Evolutionary conservation across 257 asterid genomes (phyloP).

Genomic region (Scutellaria barbata): DNA sequence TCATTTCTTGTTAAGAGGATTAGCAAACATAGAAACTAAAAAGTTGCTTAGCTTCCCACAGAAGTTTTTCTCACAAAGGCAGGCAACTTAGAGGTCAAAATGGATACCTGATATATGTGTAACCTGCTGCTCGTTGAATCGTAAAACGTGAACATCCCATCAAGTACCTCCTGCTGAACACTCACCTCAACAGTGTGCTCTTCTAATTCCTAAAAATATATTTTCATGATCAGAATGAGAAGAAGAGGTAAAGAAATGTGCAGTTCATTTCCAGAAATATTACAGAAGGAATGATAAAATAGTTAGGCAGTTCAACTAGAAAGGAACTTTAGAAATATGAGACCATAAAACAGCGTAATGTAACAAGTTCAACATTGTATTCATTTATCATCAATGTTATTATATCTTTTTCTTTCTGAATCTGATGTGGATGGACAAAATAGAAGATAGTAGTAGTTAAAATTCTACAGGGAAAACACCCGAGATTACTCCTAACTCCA

Average conservation of each 20-base stretch:
- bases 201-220: conserved; percentile 65
- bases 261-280: neutral
- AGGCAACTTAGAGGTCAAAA: neutral
- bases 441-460: too few species aligned
- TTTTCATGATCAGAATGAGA: neutral
- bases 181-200: conserved; percentile 74
- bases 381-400: too few species aligned
- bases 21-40: too few species aligned
- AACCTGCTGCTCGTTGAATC: conserved; percentile 73
- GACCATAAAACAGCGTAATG: conserved; percentile 17
- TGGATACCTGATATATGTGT: conserved; percentile 78
- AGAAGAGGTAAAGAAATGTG: neutral
- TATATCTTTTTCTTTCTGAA: too few species aligned
- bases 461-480: too few species aligned
- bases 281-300: neutral
- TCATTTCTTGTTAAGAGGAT: too few species aligned
- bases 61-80: too few species aligned
- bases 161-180: conserved; percentile 78
- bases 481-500: too few species aligned
- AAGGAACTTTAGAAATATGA: neutral
- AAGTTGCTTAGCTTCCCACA: too few species aligned
- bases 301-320: conserved; percentile 15
- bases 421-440: too few species aligned
- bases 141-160: conserved; percentile 81
- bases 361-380: conserved; percentile 10